phyloP scores from a whole-genome alignment of 2,329 filamentous ascomycete genomes.

The Diaporthe sp. region DNA sequence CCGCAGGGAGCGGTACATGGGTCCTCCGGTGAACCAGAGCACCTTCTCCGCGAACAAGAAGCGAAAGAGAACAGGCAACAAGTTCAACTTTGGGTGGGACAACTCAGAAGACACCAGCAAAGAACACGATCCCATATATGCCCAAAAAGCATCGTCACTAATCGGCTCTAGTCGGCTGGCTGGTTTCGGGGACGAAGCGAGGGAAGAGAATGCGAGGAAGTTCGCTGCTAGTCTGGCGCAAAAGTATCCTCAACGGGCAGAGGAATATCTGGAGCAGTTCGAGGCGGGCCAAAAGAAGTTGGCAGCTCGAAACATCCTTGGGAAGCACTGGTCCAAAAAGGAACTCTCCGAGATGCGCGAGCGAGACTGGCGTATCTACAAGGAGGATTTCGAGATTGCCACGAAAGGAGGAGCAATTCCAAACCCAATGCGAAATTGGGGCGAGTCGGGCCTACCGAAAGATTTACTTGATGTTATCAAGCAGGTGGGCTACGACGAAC shows the following conservation, averaged over 20 bases:
- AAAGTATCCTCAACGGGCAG: slow-evolving; percentile 68
- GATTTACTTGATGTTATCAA: slow-evolving; percentile 84
- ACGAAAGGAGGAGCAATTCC: slow-evolving; percentile 94
- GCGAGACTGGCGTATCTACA: slow-evolving; percentile 99
- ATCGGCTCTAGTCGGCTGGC: slow-evolving; percentile 55
- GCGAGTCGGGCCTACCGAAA: slow-evolving; percentile 83
- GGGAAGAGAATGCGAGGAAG: slow-evolving; percentile 64
- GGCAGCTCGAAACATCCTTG: slow-evolving; percentile 77
- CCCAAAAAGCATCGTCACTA: slow-evolving; percentile 74
- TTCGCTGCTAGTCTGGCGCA: slow-evolving; percentile 79
- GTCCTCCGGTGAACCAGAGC: slow-evolving; percentile 82
- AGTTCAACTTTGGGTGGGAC: slow-evolving; percentile 99
- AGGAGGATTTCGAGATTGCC: slow-evolving; percentile 96
- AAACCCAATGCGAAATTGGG: slow-evolving; percentile 96
- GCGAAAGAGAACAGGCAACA: slow-evolving; percentile 90
- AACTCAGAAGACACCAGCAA: slow-evolving; percentile 90
- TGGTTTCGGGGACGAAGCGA: slow-evolving; percentile 63
- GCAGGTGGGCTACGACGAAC: slow-evolving; percentile 89
- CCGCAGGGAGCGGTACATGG: slow-evolving; percentile 87
- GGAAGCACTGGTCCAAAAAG: slow-evolving; percentile 98
- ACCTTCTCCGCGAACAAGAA: slow-evolving; percentile 98
- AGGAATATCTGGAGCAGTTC: slow-evolving; percentile 87
- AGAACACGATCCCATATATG: slow-evolving; percentile 85
- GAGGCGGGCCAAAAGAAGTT: slow-evolving; percentile 76
- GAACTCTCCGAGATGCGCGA: slow-evolving; percentile 92